Base-by-base conservation (phyloP, 2,329 filamentous ascomycete species). In the Xylariaceae sp. region DNA sequence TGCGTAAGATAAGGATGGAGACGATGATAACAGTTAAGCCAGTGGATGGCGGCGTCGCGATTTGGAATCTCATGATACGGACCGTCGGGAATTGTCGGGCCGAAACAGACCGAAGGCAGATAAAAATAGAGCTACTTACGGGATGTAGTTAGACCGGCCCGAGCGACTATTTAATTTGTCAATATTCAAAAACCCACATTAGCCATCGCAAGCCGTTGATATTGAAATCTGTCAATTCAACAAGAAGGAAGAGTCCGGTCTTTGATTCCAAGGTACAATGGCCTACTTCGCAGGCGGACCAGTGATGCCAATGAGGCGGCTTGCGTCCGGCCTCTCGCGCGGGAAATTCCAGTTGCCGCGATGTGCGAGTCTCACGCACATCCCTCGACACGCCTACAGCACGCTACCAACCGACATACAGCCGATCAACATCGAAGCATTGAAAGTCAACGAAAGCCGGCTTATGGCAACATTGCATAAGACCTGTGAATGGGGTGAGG, bases 401-500 rank as follows among this genome's bases (percentile, higher is more conserved):
- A 47, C 48, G 4, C 41, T 46, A 29, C n/a, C 51, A 4, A 44
- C 26, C 26, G 40, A 42, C n/a, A 6, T 32, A 12, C 49, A 50
- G 34, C 37, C 44, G 34, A 44, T 34, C 12, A 50, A 59, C 12
- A 47, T 65, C 9, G 55, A 51, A 9, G 50, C 51, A 40, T 52
- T 87, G 50, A 80, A 78, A 55, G 78, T 86, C 40, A 77, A 86
- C 59, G 74, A 80, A 61, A 72, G 75, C 11, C 76, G 85, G 59
- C 67, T 88, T 60, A 84, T 86, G 73, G 74, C 77, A 30, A 79
- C 84, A 56, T 74, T 88, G 9, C 86, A 88, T 67, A 67, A 81
- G 55, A 86, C 83, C 2, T 86, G 81, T 65, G 75, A 83, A 71
- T 88, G 83, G 79, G 86, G 86, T 0, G 77, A 73, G 44, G 86